phyloP scores from a whole-genome alignment of 148 eudicot genomes.

The Nyssa sinensis region DNA sequence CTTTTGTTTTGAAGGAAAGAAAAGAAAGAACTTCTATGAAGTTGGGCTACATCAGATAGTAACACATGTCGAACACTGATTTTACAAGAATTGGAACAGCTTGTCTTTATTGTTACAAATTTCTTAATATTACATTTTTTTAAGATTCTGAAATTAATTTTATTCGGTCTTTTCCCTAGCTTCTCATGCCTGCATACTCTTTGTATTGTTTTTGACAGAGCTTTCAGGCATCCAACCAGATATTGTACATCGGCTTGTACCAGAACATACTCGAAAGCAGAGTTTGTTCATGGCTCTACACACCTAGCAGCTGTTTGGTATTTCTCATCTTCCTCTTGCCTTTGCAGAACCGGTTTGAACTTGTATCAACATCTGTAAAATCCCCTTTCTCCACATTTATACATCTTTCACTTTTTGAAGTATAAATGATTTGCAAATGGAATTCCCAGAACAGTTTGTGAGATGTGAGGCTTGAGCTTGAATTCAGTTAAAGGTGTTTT shows the following conservation, averaged over 20 bases:
- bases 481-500: background rate
- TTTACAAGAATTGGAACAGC: background rate
- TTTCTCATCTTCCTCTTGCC: background rate
- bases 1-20: no score
- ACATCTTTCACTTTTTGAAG: background rate
- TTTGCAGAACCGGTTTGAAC: background rate
- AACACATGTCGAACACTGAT: background rate
- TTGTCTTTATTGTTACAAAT: background rate
- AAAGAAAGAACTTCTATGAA: no score
- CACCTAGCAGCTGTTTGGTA: constrained; percentile 26
- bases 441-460: background rate
- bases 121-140: background rate
- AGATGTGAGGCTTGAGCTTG: background rate
- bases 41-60: background rate
- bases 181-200: background rate
- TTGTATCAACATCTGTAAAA: constrained; percentile 8
- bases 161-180: background rate
- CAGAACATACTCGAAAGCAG: constrained; percentile 96
- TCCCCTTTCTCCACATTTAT: background rate
- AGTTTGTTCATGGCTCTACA: constrained; percentile 94
- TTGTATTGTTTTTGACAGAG: constrained; percentile 47
- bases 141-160: background rate
- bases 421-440: constrained; percentile 2
- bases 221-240: constrained; percentile 79
- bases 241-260: constrained; percentile 77